Base-by-base conservation (phyloP, 441 rosid genomes). In the Cnidoscolus chayamansa region DNA sequence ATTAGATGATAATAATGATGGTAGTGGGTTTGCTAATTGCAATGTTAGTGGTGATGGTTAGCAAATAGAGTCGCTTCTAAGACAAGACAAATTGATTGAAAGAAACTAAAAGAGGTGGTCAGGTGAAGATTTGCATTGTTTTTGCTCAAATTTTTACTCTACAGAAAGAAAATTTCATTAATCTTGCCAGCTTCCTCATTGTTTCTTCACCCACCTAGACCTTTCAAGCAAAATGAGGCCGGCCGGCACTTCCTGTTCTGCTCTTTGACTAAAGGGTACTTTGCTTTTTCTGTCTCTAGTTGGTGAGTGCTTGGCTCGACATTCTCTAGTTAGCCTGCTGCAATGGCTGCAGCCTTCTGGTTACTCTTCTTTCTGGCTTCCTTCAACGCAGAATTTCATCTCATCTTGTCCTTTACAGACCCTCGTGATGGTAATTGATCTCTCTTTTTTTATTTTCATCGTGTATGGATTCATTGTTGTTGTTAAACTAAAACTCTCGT, bases 361-460 rank as follows among this genome's bases (percentile, higher is more conserved):
- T 73, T 77, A 57, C 75, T 85, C 77, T 20, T 85, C 31, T 70
- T 82, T 68, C 78, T 86, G 10, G 74, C 82, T 73, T 70, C 81
- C 72, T 74, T 76, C 4, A 74, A 64, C 72, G 76, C 75, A 60
- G 70, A 74, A 56, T 57, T 88, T 76, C 75, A 64, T 16, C 9
- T 75, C 25, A 70, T 76, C 74, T 84, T 75, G 48, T 83, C 91
- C 20, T 76, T 62, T 62, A 94, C 97, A 19, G 91, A 94, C 67
- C 87, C 97, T 74, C 83, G 76, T 59, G 93, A 91, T 65, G 92
- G 96, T 89, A 83, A 72, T 30, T 54, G 17, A 17, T 30, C 30
- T 10, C 11, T 10, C 37, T 20, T 25, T 43, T 25, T 63, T n/a
- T 3, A 8, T 47, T 59, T 56, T 20, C 7, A 3, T 56, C 11